These are phyloP conservation scores for Phytophthora hibernalis DNA, from an alignment of 352 stramenopile species.

Conservation along the genomic window DNA sequence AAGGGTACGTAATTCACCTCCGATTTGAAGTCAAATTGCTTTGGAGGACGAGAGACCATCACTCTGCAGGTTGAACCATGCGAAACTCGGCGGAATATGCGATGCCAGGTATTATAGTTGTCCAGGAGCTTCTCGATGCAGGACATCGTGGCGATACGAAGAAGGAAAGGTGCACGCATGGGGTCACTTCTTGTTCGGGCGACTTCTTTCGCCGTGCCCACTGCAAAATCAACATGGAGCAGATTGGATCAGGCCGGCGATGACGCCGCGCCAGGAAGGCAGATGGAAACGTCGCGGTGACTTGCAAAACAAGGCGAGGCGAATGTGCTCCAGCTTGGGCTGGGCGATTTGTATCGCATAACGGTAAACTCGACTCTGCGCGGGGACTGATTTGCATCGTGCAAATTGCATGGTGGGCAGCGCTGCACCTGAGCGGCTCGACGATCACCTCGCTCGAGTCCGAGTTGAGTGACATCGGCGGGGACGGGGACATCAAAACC, in stretches of 20 bases:
- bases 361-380: neutral
- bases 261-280: constrained; percentile 1
- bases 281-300: neutral
- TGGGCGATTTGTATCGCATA: constrained; percentile 1
- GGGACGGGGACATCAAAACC: too few species aligned
- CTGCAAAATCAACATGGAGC: neutral
- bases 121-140: too few species aligned
- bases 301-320: neutral
- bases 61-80: constrained; percentile 42
- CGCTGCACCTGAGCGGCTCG: too few species aligned
- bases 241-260: neutral
- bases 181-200: neutral
- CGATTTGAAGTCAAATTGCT: neutral
- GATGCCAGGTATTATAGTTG: neutral
- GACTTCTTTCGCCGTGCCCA: neutral
- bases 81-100: constrained; percentile 21
- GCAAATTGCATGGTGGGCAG: too few species aligned
- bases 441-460: too few species aligned
- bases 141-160: neutral
- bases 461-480: too few species aligned
- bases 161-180: neutral
- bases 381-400: neutral
- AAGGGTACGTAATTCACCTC: constrained; percentile 19
- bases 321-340: neutral
- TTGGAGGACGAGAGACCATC: constrained; percentile 37